Percentiles rank a stretch among this genome's conserved stretches.
These are phyloP conservation scores for Actinomortierella wolfii DNA, from an alignment of 371 early-diverging fungal species.

Conservation along the genomic window DNA sequence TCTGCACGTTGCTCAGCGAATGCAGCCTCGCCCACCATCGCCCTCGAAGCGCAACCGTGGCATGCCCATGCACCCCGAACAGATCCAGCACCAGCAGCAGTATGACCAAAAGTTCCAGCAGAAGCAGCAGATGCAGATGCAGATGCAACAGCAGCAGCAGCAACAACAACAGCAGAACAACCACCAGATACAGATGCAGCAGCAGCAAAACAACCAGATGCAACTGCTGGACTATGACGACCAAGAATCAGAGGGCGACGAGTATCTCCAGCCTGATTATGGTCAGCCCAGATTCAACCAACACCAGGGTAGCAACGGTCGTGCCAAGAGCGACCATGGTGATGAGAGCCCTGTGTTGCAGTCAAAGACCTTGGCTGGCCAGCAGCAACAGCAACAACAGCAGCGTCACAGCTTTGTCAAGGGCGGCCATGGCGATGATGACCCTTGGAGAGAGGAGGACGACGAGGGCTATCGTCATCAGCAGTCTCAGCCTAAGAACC, in stretches of 20 bases:
- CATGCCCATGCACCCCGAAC: constrained; percentile 17
- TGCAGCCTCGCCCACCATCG: constrained; percentile 71
- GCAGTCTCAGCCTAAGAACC: constrained; percentile 12
- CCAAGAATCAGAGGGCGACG: constrained; percentile 40
- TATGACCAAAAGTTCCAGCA: constrained; percentile 18
- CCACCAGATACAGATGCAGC: constrained; percentile 12
- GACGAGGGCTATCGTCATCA: constrained; percentile 31
- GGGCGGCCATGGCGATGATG: constrained; percentile 28
- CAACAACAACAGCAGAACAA: constrained; percentile 8
- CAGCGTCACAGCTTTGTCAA: constrained; percentile 33
- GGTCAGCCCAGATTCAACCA: constrained; percentile 4
- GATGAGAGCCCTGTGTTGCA: constrained; percentile 14
- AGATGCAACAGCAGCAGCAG: constrained; percentile 11
- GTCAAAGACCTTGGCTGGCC: background rate
- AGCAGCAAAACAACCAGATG: constrained; percentile 16
- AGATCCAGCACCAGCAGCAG: constrained; percentile 26
- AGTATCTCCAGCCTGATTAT: constrained; percentile 19
- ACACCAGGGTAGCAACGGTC: background rate
- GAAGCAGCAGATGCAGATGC: constrained; percentile 11
- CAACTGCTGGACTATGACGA: constrained; percentile 40
- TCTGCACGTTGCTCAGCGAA: constrained; percentile 62
- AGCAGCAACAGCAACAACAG: constrained; percentile 11
- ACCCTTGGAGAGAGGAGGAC: constrained; percentile 46
- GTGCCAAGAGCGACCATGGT: constrained; percentile 2
- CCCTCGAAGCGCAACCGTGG: constrained; percentile 33